phyloP scores from a whole-genome alignment of 2,329 filamentous ascomycete genomes.

The Cladophialophora yegresii region DNA sequence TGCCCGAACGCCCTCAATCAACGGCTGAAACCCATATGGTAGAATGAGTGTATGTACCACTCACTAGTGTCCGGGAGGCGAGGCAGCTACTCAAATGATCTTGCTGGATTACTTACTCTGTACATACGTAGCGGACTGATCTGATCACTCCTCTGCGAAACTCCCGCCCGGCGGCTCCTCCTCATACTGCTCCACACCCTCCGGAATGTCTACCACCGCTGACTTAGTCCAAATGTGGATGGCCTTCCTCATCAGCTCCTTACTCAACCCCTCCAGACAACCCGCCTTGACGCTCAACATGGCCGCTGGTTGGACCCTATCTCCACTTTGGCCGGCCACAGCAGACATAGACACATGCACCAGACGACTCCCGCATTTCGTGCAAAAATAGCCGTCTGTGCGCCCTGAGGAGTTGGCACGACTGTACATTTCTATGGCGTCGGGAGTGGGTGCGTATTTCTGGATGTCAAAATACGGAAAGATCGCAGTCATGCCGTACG shows the following conservation, averaged over 20 bases:
- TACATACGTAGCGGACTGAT: neutral
- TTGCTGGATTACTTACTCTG: neutral
- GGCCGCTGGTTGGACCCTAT: constrained; percentile 46
- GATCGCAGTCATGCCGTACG: constrained; percentile 69
- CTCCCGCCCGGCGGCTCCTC: constrained; percentile 46
- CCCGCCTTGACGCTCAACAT: constrained; percentile 68
- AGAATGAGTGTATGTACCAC: neutral
- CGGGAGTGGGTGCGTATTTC: neutral
- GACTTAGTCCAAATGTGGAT: constrained; percentile 69
- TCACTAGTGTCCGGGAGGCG: too few relatives aligned
- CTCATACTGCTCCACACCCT: constrained; percentile 61
- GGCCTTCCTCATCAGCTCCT: constrained; percentile 59
- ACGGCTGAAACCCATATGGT: neutral
- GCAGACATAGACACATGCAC: constrained; percentile 18
- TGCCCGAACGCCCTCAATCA: neutral
- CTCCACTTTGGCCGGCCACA: neutral
- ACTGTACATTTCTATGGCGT: constrained; percentile 22
- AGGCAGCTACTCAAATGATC: neutral
- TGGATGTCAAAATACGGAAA: constrained; percentile 55
- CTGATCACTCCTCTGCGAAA: constrained; percentile 14
- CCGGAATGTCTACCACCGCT: constrained; percentile 70
- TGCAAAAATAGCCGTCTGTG: constrained; percentile 69
- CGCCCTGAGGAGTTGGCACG: constrained; percentile 34
- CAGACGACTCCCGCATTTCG: constrained; percentile 64
- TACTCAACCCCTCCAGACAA: constrained; percentile 65